Evolutionary conservation across 331 rosid genomes (phyloP), one percentile per base, ranked within the genome.

Genomic region (Acacia concinna): DNA sequence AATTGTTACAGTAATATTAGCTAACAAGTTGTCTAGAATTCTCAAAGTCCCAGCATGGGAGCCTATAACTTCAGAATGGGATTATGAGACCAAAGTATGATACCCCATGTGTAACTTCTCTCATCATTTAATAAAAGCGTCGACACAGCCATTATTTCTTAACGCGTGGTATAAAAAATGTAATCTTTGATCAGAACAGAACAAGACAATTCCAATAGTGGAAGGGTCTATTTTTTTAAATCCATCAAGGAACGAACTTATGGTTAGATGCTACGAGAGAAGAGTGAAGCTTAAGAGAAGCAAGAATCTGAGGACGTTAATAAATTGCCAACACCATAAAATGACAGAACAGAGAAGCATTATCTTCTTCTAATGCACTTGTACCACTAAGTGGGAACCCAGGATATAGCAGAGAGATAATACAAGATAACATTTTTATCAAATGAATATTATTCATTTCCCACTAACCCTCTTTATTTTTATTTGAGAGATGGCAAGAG

Each of bases 371-470:
- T 59, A 78, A 81, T 78, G 77, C 78, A 78, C 76, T 71, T 77
- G 88, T 88, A 85, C 82, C 85, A 78, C 69, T 73, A 12, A 54
- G 77, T 83, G 85, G 87, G 84, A 87, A 82, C 44, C 81, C 77
- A 71, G 44, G 73, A 76, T 78, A 81, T 76, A 75, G 77, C 79
- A 65, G 79, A 71, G 79, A 78, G 72, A 79, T 71, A 77, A 77
- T 47, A 18, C 63, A 76, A 79, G 65, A 79, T 37, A 68, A 83
- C 56, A 78, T 57, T 57, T 37, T 73, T 40, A 54, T 70, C 70
- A 83, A 54, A 62, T 77, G 52, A 32, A 74, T 77, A 54, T 68
- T 70, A 76, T 74, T 63, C 37, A 69, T 5, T 14, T 28, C 81
- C 81, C 85, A 69, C 81, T 69, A 10, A 6, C 54, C 10, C 60